These are phyloP conservation scores for Talaromyces sp. DNA, from an alignment of 2,329 filamentous ascomycete genomes.

Conservation along the genomic window DNA sequence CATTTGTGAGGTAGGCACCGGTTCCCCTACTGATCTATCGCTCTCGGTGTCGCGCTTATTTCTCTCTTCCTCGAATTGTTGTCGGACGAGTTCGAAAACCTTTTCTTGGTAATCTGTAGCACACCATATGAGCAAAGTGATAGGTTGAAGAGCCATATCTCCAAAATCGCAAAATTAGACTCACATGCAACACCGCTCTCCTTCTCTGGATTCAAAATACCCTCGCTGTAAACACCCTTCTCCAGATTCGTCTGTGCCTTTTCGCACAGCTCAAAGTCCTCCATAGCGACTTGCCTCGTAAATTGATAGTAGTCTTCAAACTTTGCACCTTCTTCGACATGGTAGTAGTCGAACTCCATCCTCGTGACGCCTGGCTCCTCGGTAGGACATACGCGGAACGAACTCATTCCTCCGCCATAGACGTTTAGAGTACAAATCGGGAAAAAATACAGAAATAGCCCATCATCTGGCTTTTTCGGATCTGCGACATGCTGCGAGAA, in stretches of 20 bases:
- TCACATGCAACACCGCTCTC: constrained; percentile 55
- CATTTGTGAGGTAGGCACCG: not conserved
- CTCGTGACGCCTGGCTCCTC: constrained; percentile 48
- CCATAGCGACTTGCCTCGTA: constrained; percentile 54
- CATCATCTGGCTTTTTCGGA: constrained; percentile 52
- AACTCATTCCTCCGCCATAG: constrained; percentile 58
- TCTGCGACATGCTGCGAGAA: constrained; percentile 57
- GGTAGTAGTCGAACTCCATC: constrained; percentile 61
- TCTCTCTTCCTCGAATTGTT: constrained; percentile 42
- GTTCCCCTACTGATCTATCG: not conserved
- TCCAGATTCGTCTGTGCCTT: constrained; percentile 55
- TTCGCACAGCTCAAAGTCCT: constrained; percentile 58
- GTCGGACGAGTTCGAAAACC: constrained; percentile 46
- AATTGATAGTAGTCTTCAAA: constrained; percentile 58
- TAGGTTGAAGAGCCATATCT: not conserved
- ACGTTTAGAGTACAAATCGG: constrained; percentile 57
- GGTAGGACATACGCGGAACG: constrained; percentile 55
- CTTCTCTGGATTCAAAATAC: constrained; percentile 55
- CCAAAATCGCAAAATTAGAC: constrained; percentile 17
- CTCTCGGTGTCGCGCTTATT: not conserved
- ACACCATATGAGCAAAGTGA: not conserved
- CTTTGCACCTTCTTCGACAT: constrained; percentile 49
- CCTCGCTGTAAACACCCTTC: constrained; percentile 54
- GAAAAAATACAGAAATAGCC: constrained; percentile 58
- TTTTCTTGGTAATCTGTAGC: constrained; percentile 46